phyloP scores from a whole-genome alignment of 768 basidiomycete species.

The Naematelia encephala region DNA sequence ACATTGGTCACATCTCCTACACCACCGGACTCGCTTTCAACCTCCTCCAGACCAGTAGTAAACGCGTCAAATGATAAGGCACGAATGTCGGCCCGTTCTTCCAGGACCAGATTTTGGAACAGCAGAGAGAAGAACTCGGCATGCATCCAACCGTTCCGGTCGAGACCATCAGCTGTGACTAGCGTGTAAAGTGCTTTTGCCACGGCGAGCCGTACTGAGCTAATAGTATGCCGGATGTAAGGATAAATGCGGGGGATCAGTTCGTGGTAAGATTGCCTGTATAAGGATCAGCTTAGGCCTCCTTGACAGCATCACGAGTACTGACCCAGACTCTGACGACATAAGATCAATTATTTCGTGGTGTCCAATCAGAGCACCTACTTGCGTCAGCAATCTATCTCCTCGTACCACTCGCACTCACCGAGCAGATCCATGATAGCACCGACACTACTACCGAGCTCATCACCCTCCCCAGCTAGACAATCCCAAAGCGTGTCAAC shows the following conservation, averaged over 20 bases:
- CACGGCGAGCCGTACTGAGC: constrained; percentile 86
- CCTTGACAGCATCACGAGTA: too few species aligned
- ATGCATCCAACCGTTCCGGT: constrained; percentile 71
- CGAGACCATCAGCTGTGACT: constrained; percentile 70
- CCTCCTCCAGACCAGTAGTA: constrained; percentile 65
- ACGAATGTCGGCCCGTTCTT: constrained; percentile 83
- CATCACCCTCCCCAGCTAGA: constrained; percentile 88
- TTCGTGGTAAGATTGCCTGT: background rate
- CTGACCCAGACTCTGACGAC: constrained; percentile 31
- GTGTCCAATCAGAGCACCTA: constrained; percentile 79
- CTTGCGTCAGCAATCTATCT: background rate
- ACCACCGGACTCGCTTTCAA: constrained; percentile 52
- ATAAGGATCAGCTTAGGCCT: too few species aligned
- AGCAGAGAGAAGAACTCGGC: constrained; percentile 74
- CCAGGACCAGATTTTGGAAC: constrained; percentile 89
- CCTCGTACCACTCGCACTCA: constrained; percentile 46
- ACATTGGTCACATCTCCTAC: constrained; percentile 3
- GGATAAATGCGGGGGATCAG: constrained; percentile 77
- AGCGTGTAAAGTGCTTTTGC: constrained; percentile 84
- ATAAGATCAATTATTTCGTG: constrained; percentile 73
- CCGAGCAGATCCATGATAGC: constrained; percentile 97
- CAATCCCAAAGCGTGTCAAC: constrained; percentile 87
- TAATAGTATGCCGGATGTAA: constrained; percentile 95
- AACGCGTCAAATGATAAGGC: constrained; percentile 69
- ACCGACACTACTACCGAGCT: constrained; percentile 91